Base-by-base conservation (phyloP, 2,329 filamentous ascomycete species). In the Coniochaeta prunicola region DNA sequence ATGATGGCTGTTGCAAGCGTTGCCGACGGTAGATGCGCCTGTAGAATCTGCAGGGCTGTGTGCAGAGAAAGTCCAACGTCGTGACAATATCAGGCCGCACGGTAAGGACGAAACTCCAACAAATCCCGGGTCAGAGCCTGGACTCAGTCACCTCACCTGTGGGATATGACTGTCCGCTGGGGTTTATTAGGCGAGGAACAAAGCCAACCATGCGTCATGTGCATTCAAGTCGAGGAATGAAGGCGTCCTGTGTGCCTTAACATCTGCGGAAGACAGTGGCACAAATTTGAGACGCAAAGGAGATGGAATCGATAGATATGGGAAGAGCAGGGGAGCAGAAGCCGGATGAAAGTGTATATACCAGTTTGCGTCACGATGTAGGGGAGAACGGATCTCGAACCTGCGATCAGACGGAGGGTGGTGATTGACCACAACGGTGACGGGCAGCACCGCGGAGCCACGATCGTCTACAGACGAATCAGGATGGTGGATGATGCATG, bases 381-480 rank as follows among this genome's bases (percentile, higher is more conserved):
- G 30, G 30, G 53, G 12, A 36, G 8, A 10, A n/a, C 53, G 53
- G 53, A 55, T 55, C 17, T 55, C 50, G 53, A 55, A 55, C 30
- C 53, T 31, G 53, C 30, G 36, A 33, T 21, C 30, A 55, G 28
- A 55, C 53, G 28, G 19, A 21, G 30, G 30, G 24, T 19, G 28
- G 28, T 55, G 36, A 34, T 55, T 55, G 53, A 55, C n/a, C 36
- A 55, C 53, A 36, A 55, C 53, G 30, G 53, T 55, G 53, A 36
- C 30, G 30, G 53, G 15, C 53, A 33, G 30, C 33, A 4, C 28
- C 30, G 28, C 13, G 53, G 53, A 30, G 3, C 53, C 15, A 21
- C 31, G 30, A 21, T 34, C 30, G 53, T 33, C 17, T 4, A 55
- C 19, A 36, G 21, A 55, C 53, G 53, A 55, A 55, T 36, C 30